Evolutionary conservation across 805 yeast species (phyloP), one percentile per base, ranked within the genome.

Genomic region (Barnettozyma californica): DNA sequence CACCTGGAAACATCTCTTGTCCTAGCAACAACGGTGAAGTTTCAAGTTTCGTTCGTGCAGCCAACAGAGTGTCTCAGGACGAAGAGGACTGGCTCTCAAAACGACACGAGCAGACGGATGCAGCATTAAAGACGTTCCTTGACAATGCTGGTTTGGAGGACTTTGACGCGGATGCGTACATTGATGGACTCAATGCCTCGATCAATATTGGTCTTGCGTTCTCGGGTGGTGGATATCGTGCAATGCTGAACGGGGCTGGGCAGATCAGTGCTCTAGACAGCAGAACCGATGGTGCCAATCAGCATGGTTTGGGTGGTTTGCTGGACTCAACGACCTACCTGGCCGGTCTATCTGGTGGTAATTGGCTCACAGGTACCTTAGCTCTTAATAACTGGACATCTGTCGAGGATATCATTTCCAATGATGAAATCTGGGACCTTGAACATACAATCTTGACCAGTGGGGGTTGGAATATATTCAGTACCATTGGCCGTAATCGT

Each of bases 221-320:
- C 58, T 75, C 87, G 13, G 96, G 96, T 43, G 96, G 96, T 64
- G 96, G 96, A 14, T 88, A 86, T 66, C 75, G 96, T 53, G 95
- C 96, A 36, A 87, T 89, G 94, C 66, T 88, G 39, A 66, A 74
- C 47, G 95, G 95, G 8, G 95, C 95, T 9, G 96, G 96, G 40
- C 83, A 82, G 63, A 65, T 88, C 27, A 71, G 90, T 5, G 95
- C 90, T 3, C 66, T 87, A 50, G 96, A 88, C 62, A 77, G 78
- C 58, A 71, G 94, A 60, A 83, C 91, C 5, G 66, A 58, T 2
- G 75, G 72, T 49, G 75, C 80, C n/a, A 68, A 77, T 18, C 69
- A 68, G 21, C 71, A 75, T 11, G 84, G 84, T 14, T 62, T 87
- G 38, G 90, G 90, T 34, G 92, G 95, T 8, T 65, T 88, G 18